Base-by-base conservation (phyloP, 2,329 filamentous ascomycete species). In the Rutstroemia sp. region DNA sequence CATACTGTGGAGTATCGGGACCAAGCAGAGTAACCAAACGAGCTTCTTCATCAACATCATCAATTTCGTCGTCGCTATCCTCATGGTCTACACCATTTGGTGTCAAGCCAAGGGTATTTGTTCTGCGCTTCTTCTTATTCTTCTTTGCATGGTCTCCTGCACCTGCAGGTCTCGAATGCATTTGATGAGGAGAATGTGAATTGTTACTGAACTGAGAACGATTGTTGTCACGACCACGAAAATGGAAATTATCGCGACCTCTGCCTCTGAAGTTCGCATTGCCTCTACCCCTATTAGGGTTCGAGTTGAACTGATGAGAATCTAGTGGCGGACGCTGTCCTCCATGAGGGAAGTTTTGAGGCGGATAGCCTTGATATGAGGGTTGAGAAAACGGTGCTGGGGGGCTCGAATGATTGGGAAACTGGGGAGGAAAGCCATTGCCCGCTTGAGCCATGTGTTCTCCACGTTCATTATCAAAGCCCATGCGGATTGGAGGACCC, bases 121-220 rank as follows among this genome's bases (percentile, higher is more conserved):
- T 82, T 73, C 84, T 86, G 57, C 84, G 80, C 75, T 86, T 87
- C 76, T 88, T 88, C 70, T 84, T 86, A 69, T 84, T 86, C 57
- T 69, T 69, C 56, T 55, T 57, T 64, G 73, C 69, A 65, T 73
- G 72, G 72, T 79, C 75, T 54, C 57, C 55, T 57, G 50, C 50
- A 54, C 44, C 55, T 57, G 55, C 55, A 65, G 61, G 62, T 63
- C 56, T 70, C 30, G 37, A 44, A 54, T 57, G 50, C 50, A 57
- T 52, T 30, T 45, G 50, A 48, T 42, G 49, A 54, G 50, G 23
- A 19, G 48, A 54, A 48, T 53, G 48, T 46, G 54, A 51, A 54
- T 48, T 53, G 44, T 44, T 51, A 57, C 38, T 57, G 57, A 57
- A 57, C 21, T 63, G 60, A 59, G 64, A 60, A 64, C 62, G 60